These are phyloP conservation scores for Saposhnikovia divaricata DNA, from an alignment of 129 eudicot genomes.

Conservation along the genomic window DNA sequence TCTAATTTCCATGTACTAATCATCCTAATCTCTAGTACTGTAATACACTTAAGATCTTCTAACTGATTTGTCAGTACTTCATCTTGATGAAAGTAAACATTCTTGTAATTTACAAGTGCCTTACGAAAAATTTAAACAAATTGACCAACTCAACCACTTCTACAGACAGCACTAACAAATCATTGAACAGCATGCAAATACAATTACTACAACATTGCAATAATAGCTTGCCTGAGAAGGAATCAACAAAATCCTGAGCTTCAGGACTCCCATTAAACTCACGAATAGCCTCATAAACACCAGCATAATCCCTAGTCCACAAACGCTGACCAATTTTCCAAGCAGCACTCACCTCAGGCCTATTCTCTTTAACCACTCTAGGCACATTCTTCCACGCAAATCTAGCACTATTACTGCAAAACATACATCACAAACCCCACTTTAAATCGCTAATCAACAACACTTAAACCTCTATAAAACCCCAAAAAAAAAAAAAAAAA, in stretches of 20 bases:
- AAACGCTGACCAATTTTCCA: constrained; percentile 90
- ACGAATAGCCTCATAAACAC: constrained; percentile 70
- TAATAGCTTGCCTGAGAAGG: constrained; percentile 60
- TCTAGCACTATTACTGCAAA: constrained; percentile 80
- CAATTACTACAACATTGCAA: neutral
- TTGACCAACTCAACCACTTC: neutral
- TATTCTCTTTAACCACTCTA: constrained; percentile 46
- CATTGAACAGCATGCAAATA: neutral
- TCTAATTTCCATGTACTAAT: neutral
- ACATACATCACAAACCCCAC: constrained; percentile 2
- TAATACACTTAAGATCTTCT: neutral
- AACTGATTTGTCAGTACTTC: neutral
- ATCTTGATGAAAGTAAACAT: neutral
- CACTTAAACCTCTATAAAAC: constrained; percentile 5
- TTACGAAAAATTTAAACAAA: neutral
- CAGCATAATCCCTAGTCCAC: constrained; percentile 79
- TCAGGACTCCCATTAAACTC: constrained; percentile 78
- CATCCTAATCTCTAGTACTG: neutral
- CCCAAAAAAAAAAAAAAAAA: neutral
- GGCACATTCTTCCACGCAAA: constrained; percentile 82
- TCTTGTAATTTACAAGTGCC: neutral
- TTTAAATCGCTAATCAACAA: constrained; percentile 4
- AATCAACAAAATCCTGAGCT: constrained; percentile 45
- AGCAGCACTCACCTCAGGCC: constrained; percentile 61
- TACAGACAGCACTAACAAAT: neutral